These are phyloP conservation scores for Wallacemonas sp. DNA, from an alignment of 208 protist genomes.

Conservation along the genomic window DNA sequence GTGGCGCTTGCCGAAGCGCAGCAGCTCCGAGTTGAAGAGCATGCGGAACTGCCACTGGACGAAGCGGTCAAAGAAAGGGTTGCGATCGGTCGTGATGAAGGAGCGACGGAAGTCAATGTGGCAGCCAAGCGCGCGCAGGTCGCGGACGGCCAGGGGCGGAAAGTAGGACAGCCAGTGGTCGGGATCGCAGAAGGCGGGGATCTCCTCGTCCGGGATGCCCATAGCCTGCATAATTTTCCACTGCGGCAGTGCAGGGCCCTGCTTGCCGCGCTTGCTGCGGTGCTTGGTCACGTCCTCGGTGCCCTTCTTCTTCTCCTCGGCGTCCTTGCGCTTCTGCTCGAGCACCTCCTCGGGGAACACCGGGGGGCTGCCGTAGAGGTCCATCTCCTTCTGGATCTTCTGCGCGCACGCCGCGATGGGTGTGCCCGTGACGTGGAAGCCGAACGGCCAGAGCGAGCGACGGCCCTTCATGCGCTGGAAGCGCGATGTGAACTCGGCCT, in stretches of 20 bases:
- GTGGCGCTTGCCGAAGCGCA: constrained; percentile 98
- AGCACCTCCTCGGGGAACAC: constrained; percentile 71
- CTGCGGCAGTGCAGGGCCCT: constrained; percentile 89
- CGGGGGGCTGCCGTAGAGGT: constrained; percentile 89
- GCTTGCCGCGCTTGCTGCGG: constrained; percentile 92
- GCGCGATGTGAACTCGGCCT: constrained; percentile 98
- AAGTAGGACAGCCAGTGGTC: constrained; percentile 99
- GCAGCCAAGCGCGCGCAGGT: constrained; percentile 95
- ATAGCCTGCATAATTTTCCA: constrained; percentile 98
- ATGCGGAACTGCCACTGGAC: constrained; percentile 98
- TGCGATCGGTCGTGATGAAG: constrained; percentile 99
- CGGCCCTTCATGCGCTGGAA: constrained; percentile 98
- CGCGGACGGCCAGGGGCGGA: constrained; percentile 94
- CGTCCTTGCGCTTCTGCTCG: constrained; percentile 44
- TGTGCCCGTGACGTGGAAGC: constrained; percentile 99
- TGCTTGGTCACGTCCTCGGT: constrained; percentile 48
- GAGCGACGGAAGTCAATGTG: constrained; percentile 98
- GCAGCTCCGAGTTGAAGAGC: constrained; percentile 89
- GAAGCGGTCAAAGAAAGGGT: constrained; percentile 99
- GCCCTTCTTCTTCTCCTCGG: constrained; percentile 16
- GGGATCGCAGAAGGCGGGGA: constrained; percentile 98
- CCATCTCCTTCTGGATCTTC: constrained; percentile 94
- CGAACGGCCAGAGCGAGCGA: constrained; percentile 99
- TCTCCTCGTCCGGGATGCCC: constrained; percentile 96
- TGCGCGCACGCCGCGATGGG: constrained; percentile 99